These are phyloP conservation scores for Alternaria viburni DNA, from an alignment of 2,329 filamentous ascomycete genomes.

Conservation along the genomic window DNA sequence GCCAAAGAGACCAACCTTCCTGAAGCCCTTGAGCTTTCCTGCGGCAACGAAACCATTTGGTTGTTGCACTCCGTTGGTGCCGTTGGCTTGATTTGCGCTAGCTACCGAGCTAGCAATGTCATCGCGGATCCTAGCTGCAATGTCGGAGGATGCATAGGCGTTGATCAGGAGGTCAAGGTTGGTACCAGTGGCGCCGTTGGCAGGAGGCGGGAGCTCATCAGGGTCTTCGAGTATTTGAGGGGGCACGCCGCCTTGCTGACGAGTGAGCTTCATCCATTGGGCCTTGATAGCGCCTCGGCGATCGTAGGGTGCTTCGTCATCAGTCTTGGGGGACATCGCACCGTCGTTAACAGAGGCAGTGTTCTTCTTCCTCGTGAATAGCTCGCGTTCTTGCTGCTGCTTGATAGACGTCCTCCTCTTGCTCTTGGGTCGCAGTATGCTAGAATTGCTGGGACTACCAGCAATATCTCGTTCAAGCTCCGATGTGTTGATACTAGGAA, in stretches of 20 bases:
- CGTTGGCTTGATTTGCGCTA: slow-evolving; percentile 71
- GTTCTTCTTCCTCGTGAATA: slow-evolving; percentile 83
- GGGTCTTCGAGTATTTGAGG: slow-evolving; percentile 73
- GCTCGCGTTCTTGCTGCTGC: slow-evolving; percentile 83
- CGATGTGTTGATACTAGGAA: slow-evolving; percentile 79
- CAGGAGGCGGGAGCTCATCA: slow-evolving; percentile 66
- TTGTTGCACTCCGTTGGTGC: slow-evolving; percentile 62
- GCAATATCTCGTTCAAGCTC: slow-evolving; percentile 68
- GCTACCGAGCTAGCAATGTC: slow-evolving; percentile 77
- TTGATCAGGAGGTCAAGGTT: slow-evolving; percentile 83
- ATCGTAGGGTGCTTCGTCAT: slow-evolving; percentile 64
- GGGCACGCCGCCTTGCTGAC: slow-evolving; percentile 60
- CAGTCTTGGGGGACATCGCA: slow-evolving; percentile 65
- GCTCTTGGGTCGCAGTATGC: slow-evolving; percentile 66
- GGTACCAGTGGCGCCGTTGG: slow-evolving; percentile 64
- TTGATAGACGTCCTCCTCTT: slow-evolving; percentile 82
- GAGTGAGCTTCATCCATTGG: slow-evolving; percentile 66
- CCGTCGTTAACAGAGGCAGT: slow-evolving; percentile 56
- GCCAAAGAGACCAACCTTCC: slow-evolving; percentile 75
- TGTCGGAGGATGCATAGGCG: slow-evolving; percentile 77
- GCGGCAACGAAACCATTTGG: slow-evolving; percentile 61
- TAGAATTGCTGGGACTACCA: slow-evolving; percentile 67
- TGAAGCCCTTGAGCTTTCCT: slow-evolving; percentile 77
- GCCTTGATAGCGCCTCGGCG: slow-evolving; percentile 58
- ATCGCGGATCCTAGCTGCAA: slow-evolving; percentile 74